These are phyloP conservation scores for Senna siamea DNA, from an alignment of 306 rosid species.

Conservation along the genomic window DNA sequence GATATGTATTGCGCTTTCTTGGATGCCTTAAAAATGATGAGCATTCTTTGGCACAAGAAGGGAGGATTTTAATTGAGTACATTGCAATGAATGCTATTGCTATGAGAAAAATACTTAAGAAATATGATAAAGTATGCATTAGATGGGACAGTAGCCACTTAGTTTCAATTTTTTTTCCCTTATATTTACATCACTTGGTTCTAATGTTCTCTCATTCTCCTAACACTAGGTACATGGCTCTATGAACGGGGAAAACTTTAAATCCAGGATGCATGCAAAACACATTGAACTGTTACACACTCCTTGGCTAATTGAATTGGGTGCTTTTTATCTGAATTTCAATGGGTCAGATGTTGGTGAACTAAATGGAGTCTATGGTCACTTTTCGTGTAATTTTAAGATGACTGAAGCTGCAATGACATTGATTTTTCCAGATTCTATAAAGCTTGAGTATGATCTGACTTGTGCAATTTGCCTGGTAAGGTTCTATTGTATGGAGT, in stretches of 20 bases:
- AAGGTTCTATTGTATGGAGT: constrained; percentile 40
- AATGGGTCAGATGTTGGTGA: constrained; percentile 50
- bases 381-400: constrained; percentile 59
- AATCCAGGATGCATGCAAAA: constrained; percentile 72
- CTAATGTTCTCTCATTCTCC: constrained; percentile 9
- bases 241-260: constrained; percentile 71
- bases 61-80: constrained; percentile 76
- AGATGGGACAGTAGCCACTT: not conserved
- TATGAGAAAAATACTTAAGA: constrained; percentile 87
- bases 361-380: constrained; percentile 57
- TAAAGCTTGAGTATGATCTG: constrained; percentile 70
- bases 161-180: not conserved
- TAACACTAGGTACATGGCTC: constrained; percentile 70
- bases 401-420: constrained; percentile 53
- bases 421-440: constrained; percentile 72
- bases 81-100: constrained; percentile 86
- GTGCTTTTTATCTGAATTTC: constrained; percentile 81
- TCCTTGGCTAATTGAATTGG: constrained; percentile 93
- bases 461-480: constrained; percentile 94
- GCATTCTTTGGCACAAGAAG: constrained; percentile 64
- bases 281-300: constrained; percentile 86
- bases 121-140: constrained; percentile 82
- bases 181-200: constrained; percentile 31
- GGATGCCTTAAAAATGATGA: constrained; percentile 72
- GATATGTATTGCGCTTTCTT: constrained; percentile 59